Evolutionary conservation across 768 basidiomycete species (phyloP).

Genomic region (Tylopilus intermedius): DNA sequence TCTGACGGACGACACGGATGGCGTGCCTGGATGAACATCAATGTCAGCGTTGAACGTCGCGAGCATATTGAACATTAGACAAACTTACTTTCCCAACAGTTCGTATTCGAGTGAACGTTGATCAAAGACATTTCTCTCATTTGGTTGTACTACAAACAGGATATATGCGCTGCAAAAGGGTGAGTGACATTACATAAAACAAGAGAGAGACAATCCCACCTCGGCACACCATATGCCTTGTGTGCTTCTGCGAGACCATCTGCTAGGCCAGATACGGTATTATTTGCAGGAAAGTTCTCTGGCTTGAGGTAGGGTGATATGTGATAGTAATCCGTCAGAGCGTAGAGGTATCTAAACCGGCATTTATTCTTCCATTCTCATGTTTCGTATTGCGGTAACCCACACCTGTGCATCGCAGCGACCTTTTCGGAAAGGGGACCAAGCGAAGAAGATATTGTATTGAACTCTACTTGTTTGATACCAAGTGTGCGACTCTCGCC

Average conservation of each 20-base stretch:
- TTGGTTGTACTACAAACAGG: constrained; percentile 84
- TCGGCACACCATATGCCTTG: constrained; percentile 55
- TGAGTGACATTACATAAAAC: background rate
- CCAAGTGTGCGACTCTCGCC: constrained; percentile 31
- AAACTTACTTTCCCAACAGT: constrained; percentile 64
- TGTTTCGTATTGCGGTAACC: constrained; percentile 1
- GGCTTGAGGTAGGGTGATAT: constrained; percentile 47
- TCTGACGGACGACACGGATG: constrained; percentile 71
- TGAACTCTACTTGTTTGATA: constrained; percentile 96
- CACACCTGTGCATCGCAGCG: constrained; percentile 79
- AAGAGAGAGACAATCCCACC: constrained; percentile 35
- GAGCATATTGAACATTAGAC: no score
- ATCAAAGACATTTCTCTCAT: constrained; percentile 93
- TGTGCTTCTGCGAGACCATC: constrained; percentile 79
- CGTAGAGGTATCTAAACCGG: constrained; percentile 54
- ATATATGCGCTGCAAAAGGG: constrained; percentile 44
- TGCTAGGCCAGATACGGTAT: constrained; percentile 64
- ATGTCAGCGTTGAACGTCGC: background rate
- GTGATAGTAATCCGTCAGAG: constrained; percentile 63
- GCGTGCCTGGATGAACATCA: constrained; percentile 46
- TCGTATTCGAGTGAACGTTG: constrained; percentile 87
- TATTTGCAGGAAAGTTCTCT: constrained; percentile 67
- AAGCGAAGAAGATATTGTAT: constrained; percentile 92
- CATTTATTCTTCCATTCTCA: background rate
- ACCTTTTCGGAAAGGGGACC: constrained; percentile 68